Conservation (phyloP, 805 yeast species). For the Pichia kluyveri region DNA sequence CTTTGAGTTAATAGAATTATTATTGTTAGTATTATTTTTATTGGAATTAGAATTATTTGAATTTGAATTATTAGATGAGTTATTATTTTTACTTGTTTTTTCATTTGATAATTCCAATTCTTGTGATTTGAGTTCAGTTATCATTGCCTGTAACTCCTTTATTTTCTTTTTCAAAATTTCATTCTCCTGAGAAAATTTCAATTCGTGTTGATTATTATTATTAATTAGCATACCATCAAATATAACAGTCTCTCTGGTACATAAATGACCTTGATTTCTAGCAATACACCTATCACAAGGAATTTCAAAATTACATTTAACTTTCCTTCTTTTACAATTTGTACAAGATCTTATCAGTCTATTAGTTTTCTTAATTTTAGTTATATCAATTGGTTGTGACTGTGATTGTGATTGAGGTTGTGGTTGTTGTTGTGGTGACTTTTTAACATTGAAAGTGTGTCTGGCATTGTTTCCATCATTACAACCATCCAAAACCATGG, state of each 20-base stretch:
- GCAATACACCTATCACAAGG: slow-evolving; percentile 38
- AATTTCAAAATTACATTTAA: slow-evolving; percentile 37
- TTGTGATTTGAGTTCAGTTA: slow-evolving; percentile 7
- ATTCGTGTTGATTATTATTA: slow-evolving; percentile 16
- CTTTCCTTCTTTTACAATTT: slow-evolving; percentile 37
- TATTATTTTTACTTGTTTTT: too few relatives aligned
- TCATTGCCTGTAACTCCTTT: slow-evolving; percentile 18
- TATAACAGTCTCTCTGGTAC: slow-evolving; percentile 26
- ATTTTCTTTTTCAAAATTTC: slow-evolving; percentile 21
- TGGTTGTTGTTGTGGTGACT: background rate
- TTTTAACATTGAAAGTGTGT: too few relatives aligned
- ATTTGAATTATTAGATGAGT: too few relatives aligned
- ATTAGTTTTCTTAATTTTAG: slow-evolving; percentile 20
- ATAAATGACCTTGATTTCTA: slow-evolving; percentile 23
- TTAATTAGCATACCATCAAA: slow-evolving; percentile 26
- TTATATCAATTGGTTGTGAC: slow-evolving; percentile 4
- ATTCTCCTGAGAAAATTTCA: slow-evolving; percentile 20
- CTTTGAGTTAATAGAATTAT: too few relatives aligned
- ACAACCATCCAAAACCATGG: too few relatives aligned
- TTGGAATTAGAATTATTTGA: too few relatives aligned
- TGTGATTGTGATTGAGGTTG: too few relatives aligned
- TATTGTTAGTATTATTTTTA: too few relatives aligned
- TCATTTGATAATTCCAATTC: background rate
- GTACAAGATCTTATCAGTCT: slow-evolving; percentile 36
- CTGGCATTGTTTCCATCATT: too few relatives aligned